A percentile compares a stretch with the other conserved stretches of the same genome.
phyloP scores from a whole-genome alignment of 208 protist genomes.

The Naegleria gruberi region DNA sequence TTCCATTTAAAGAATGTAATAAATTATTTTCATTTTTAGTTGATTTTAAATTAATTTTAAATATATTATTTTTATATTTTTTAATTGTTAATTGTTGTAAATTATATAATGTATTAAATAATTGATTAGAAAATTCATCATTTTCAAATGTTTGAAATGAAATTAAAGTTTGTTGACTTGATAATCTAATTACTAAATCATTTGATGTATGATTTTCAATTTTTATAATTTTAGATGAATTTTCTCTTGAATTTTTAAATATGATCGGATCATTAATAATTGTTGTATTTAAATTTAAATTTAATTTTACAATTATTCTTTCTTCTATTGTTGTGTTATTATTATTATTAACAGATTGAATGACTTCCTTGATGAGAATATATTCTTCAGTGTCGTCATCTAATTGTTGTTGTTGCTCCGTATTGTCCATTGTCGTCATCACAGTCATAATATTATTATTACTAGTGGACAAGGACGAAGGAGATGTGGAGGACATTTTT shows the following conservation, averaged over 20 bases:
- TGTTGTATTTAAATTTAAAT: no score
- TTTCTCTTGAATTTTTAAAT: background rate
- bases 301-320: background rate
- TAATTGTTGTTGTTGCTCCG: background rate
- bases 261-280: no score
- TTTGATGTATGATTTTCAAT: background rate
- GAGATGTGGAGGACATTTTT: background rate
- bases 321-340: background rate
- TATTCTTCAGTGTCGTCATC: no score
- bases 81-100: background rate
- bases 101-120: background rate
- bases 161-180: background rate
- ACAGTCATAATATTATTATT: no score
- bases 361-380: no score
- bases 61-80: background rate
- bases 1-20: background rate
- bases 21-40: background rate
- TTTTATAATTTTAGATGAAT: background rate
- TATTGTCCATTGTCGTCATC: background rate
- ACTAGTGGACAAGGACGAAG: background rate
- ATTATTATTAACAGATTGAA: background rate
- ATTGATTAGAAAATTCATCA: background rate
- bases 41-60: background rate
- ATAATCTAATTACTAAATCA: background rate
- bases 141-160: background rate